Evolutionary conservation across 2,329 filamentous ascomycete species (phyloP).

Genomic region (Achaetomium macrosporum): DNA sequence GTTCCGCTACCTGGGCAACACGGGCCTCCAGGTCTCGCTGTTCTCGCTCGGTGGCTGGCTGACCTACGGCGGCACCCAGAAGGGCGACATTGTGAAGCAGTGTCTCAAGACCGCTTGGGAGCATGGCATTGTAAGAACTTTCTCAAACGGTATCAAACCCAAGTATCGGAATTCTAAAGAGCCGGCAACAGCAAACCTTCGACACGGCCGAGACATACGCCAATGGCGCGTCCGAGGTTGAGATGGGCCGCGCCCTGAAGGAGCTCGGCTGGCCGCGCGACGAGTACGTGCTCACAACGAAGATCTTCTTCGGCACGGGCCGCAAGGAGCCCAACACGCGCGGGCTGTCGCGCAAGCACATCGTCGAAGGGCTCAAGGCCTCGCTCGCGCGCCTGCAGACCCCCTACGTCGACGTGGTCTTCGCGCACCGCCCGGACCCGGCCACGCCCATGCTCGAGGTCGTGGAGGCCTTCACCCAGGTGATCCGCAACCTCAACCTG

Average conservation of each 20-base stretch:
- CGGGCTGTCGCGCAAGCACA: constrained; percentile 44
- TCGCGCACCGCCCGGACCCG: constrained; percentile 54
- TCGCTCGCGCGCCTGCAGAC: constrained; percentile 52
- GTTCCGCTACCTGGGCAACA: constrained; percentile 66
- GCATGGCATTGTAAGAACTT: constrained; percentile 38
- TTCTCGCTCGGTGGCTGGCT: constrained; percentile 68
- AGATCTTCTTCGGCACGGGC: constrained; percentile 46
- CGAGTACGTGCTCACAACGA: constrained; percentile 49
- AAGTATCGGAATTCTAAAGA: no score
- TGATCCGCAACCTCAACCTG: constrained; percentile 48
- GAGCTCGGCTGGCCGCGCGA: constrained; percentile 47
- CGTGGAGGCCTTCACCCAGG: constrained; percentile 45
- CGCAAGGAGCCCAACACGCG: constrained; percentile 53
- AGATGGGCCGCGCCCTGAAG: constrained; percentile 47
- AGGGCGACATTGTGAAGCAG: constrained; percentile 34
- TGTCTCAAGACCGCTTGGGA: constrained; percentile 46
- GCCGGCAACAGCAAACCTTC: constrained; percentile 44
- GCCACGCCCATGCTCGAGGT: constrained; percentile 56
- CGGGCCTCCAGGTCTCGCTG: constrained; percentile 67
- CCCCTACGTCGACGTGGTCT: constrained; percentile 60
- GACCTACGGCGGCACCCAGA: constrained; percentile 59
- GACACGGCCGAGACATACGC: constrained; percentile 48
- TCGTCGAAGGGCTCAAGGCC: constrained; percentile 53
- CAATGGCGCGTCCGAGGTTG: constrained; percentile 43
- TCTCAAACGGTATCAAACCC: no score